Evolutionary conservation across 2,329 filamentous ascomycete genomes (phyloP).

Genomic region (Colletotrichum noveboracense): DNA sequence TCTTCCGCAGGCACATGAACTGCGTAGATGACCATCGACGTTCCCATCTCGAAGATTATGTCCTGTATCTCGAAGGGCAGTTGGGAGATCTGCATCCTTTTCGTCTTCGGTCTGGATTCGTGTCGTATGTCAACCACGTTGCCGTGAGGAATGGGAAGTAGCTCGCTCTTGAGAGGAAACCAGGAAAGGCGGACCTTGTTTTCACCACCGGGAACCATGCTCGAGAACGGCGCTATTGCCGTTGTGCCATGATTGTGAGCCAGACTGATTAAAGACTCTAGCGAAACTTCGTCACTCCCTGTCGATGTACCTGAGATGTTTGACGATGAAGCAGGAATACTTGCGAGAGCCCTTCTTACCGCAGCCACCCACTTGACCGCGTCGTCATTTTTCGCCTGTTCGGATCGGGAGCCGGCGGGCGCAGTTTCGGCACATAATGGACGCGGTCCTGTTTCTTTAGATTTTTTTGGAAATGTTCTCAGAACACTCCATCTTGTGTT

Average conservation of each 20-base stretch:
- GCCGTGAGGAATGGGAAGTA: neutral
- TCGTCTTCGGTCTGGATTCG: accelerated
- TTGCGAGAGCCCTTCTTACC: neutral
- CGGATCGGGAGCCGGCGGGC: neutral
- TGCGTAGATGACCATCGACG: neutral
- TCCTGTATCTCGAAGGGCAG: neutral
- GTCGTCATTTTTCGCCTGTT: neutral
- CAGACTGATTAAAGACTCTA: accelerated
- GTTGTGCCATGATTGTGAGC: neutral
- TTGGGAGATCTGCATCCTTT: accelerated
- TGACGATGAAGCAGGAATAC: neutral
- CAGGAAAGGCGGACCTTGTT: neutral
- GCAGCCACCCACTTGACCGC: neutral
- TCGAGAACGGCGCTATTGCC: neutral
- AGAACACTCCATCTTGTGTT: neutral
- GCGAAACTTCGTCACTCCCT: neutral
- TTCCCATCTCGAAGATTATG: neutral
- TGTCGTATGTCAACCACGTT: neutral
- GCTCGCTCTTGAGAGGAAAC: neutral
- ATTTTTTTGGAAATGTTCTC: accelerated
- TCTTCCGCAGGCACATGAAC: neutral
- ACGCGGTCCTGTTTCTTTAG: neutral
- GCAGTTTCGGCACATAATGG: neutral
- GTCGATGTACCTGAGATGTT: neutral
- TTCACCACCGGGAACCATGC: accelerated